Conservation (phyloP, 345 rosid species). For the Moricandia arvensis region DNA sequence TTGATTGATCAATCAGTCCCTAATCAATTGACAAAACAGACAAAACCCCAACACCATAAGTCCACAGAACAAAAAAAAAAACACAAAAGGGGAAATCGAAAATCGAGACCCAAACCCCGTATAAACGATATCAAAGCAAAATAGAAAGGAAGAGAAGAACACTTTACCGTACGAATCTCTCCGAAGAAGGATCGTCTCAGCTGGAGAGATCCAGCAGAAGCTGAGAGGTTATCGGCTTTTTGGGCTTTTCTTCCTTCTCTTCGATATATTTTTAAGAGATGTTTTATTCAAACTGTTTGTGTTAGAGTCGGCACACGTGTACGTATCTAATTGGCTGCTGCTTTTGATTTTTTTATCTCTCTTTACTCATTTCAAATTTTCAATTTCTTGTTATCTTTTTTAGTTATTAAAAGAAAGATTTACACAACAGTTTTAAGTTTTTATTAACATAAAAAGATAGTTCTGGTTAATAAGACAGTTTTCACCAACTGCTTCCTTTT, state of each 20-base stretch:
- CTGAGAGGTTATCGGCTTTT: too few species aligned
- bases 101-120: neutral
- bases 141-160: neutral
- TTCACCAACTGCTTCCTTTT: too few species aligned
- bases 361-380: neutral
- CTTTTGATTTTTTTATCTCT: neutral
- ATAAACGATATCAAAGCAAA: neutral
- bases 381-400: too few species aligned
- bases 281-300: too few species aligned
- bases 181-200: constrained; percentile 29
- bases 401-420: too few species aligned
- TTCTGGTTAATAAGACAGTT: too few species aligned
- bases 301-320: too few species aligned
- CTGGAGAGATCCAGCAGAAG: constrained; percentile 40
- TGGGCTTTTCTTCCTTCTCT: too few species aligned
- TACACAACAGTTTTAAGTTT: too few species aligned
- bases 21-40: neutral
- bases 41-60: constrained; percentile 13
- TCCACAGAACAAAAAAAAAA: neutral
- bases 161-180: constrained; percentile 28
- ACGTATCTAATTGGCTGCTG: neutral
- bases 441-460: too few species aligned
- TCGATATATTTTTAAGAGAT: too few species aligned
- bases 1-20: constrained; percentile 31
- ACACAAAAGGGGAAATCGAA: constrained; percentile 1